phyloP scores from a whole-genome alignment of 1,284 basidiomycete genomes.

The Fomitopsis schrenkii region DNA sequence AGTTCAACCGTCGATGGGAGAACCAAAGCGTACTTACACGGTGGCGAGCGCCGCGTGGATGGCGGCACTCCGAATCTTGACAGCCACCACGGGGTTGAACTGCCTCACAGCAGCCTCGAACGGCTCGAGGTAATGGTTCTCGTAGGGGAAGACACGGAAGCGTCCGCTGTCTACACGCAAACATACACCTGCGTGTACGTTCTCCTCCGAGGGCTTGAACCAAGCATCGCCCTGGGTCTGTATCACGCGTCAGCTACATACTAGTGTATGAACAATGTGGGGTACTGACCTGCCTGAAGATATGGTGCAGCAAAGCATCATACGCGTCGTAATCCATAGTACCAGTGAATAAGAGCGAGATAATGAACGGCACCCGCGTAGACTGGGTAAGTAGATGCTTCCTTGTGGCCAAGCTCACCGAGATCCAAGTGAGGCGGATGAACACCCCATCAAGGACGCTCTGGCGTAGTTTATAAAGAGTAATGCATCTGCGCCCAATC shows the following conservation, averaged over 20 bases:
- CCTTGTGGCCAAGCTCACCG: conserved; percentile 9
- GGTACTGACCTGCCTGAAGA: conserved; percentile 45
- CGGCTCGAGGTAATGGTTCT: conserved; percentile 52
- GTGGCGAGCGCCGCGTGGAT: conserved; percentile 71
- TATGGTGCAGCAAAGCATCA: conserved; percentile 66
- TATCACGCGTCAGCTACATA: not conserved
- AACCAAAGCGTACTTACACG: conserved; percentile 45
- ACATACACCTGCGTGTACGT: conserved; percentile 65
- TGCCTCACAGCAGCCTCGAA: conserved; percentile 67
- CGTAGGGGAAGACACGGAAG: conserved; percentile 71
- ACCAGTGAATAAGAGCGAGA: conserved; percentile 4
- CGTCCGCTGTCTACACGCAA: conserved; percentile 56
- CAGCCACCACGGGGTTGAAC: conserved; percentile 77
- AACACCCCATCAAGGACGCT: not conserved
- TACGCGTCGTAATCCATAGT: conserved; percentile 71
- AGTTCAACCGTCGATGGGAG: not conserved
- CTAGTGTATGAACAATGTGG: not conserved
- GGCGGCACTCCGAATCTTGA: conserved; percentile 77
- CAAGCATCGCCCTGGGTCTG: conserved; percentile 70
- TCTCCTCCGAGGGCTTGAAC: conserved; percentile 74
- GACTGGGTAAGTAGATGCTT: conserved; percentile 5
- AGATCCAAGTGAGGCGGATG: not conserved
- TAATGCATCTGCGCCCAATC: not conserved
- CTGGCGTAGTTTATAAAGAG: not conserved
- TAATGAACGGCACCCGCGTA: not conserved